Base-by-base conservation (phyloP, 2,329 filamentous ascomycete genomes). In the Aspergillus udagawae region DNA sequence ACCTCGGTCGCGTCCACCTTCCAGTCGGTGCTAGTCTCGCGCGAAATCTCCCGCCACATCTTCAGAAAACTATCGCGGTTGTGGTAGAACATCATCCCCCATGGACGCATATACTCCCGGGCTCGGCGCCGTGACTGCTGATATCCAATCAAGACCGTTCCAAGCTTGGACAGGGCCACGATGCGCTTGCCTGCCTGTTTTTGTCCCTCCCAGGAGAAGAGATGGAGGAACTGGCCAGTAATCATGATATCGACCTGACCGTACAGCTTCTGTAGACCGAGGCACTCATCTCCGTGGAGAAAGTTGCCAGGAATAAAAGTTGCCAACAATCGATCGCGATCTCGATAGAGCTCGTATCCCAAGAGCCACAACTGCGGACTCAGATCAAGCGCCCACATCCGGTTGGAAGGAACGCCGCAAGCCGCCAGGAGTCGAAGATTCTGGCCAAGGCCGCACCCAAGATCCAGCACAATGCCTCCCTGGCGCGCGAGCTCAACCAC, bases 1-100 rank as follows among this genome's bases (percentile, higher is more conserved):
- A 49, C 54, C 29, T 29, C 7, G 2, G 41, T 32, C 1, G 44
- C 54, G 17, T 52, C 54, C 4, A 52, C 49, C 49, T 28, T 41
- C 54, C 54, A 56, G 10, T 25, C 7, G 1, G 44, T 56, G 3
- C 10, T 5, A 3, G 54, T 52, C 23, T 52, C 49, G 2, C 2
- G 8, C 4, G 27, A 27, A 3, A 56, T 44, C 5, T 14, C 49
- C 9, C 12, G 23, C 54, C 54, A 56, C 41, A 56, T 20, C 10
- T 20, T 7, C 6, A 21, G 12, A 10, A 56, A 56, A 1, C 41
- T 48, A 12, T 52, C 54, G 0, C 28, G 50, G 44, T 52, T 56
- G 38, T 56, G 54, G 21, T 49, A 52, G 14, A 56, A 56, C 29
- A 52, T 56, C 49, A 52, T 48, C n/a, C 54, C 54, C 54, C 54